Conservation (phyloP, 352 stramenopile species). For the Phytophthora agathidicida region DNA sequence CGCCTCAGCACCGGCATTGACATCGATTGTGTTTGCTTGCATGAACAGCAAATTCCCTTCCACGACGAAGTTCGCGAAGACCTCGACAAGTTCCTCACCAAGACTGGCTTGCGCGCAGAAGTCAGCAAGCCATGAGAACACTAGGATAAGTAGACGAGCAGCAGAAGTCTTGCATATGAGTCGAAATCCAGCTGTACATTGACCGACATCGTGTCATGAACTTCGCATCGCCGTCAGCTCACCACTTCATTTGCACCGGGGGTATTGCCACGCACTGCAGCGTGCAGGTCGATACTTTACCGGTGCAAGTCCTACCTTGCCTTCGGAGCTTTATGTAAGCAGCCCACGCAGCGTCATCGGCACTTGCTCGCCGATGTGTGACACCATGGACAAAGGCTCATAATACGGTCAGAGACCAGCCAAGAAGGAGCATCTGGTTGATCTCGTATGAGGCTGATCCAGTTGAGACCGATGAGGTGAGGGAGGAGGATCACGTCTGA, state of each 20-base stretch:
- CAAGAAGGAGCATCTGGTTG: not conserved
- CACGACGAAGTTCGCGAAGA: slow-evolving; percentile 36
- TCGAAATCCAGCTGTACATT: not conserved
- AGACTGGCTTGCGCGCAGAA: slow-evolving; percentile 3
- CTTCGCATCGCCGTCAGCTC: no score
- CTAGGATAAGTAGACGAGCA: slow-evolving; percentile 1
- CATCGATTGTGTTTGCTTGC: not conserved
- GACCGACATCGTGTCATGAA: slow-evolving; percentile 1
- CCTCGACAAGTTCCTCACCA: slow-evolving; percentile 33
- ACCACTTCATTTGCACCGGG: no score
- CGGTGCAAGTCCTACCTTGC: slow-evolving; percentile 17
- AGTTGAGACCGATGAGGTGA: slow-evolving; percentile 6
- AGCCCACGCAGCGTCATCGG: slow-evolving; percentile 14
- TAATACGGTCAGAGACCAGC: slow-evolving; percentile 20
- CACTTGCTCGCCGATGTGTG: not conserved
- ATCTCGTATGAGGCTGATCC: not conserved
- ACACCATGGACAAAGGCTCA: slow-evolving; percentile 5
- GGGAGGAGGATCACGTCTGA: not conserved
- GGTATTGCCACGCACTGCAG: not conserved
- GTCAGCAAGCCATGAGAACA: slow-evolving; percentile 8
- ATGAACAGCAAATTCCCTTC: slow-evolving; percentile 28
- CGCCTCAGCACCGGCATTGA: not conserved
- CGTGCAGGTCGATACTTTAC: slow-evolving; percentile 1
- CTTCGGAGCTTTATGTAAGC: slow-evolving; percentile 20
- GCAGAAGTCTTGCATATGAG: slow-evolving; percentile 14